Evolutionary conservation across 2,329 filamentous ascomycete genomes (phyloP).

Genomic region (Metarhizium sp.): DNA sequence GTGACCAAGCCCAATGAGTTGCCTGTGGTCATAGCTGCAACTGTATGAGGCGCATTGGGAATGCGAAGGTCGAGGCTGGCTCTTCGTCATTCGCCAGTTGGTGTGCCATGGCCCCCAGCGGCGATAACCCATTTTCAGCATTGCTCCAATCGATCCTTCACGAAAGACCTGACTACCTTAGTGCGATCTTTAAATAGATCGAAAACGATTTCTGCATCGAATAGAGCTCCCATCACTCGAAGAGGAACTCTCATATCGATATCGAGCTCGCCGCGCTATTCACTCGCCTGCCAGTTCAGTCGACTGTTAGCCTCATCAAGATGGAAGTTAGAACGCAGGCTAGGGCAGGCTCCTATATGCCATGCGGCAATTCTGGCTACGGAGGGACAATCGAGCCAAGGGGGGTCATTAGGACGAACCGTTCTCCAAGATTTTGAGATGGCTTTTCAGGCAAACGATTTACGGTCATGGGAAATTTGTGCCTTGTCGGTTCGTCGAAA

Average conservation of each 20-base stretch:
- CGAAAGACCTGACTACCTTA: slow-evolving; percentile 10
- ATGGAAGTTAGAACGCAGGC: slow-evolving; percentile 12
- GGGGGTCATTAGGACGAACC: neutral
- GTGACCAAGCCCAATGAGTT: neutral
- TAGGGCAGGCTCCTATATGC: slow-evolving; percentile 8
- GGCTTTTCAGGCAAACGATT: slow-evolving; percentile 7
- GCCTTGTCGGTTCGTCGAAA: slow-evolving; percentile 11
- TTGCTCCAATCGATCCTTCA: neutral
- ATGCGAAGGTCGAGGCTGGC: slow-evolving; percentile 20
- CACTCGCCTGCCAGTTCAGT: neutral
- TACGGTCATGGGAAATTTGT: slow-evolving; percentile 11
- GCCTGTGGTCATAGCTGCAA: slow-evolving; percentile 7
- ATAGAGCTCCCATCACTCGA: neutral
- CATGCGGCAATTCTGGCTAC: neutral
- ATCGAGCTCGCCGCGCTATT: neutral
- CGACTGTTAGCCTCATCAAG: slow-evolving; percentile 4
- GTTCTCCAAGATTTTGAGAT: neutral
- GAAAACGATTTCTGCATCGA: neutral
- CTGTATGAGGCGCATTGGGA: slow-evolving; percentile 13
- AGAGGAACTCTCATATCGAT: neutral
- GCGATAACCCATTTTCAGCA: neutral
- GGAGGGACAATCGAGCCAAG: too few relatives aligned
- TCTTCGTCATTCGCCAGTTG: slow-evolving; percentile 8
- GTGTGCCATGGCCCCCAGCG: neutral
- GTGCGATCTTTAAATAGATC: slow-evolving; percentile 6